Percentiles rank a stretch among this genome's conserved stretches.
phyloP scores from a whole-genome alignment of 2,329 filamentous ascomycete genomes.

The Hymenoscyphus salicellus region DNA sequence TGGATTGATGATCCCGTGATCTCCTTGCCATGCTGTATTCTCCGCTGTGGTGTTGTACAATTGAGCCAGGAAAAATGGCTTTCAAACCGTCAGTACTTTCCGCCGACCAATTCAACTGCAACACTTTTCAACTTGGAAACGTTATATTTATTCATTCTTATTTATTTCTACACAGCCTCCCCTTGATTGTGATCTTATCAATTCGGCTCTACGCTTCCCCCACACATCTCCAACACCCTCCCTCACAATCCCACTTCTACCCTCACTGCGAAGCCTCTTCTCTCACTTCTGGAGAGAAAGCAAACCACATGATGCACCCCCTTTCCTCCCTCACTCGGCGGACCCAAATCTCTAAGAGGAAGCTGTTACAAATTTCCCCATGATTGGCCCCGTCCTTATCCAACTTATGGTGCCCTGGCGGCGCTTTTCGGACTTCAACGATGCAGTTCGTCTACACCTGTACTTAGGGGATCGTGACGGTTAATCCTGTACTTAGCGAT shows the following conservation, averaged over 20 bases:
- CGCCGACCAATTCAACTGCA: background rate
- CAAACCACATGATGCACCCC: background rate
- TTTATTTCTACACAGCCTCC: background rate
- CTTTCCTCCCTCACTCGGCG: background rate
- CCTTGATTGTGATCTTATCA: background rate
- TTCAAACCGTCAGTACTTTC: background rate
- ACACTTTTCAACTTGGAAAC: background rate
- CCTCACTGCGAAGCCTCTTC: background rate
- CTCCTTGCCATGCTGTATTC: background rate
- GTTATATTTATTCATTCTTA: background rate
- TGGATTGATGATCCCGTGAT: background rate
- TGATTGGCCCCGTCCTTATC: constrained; percentile 26
- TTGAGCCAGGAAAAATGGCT: background rate
- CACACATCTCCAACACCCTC: background rate
- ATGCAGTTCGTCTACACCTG: constrained; percentile 17
- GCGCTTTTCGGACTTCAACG: constrained; percentile 10
- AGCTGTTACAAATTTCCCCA: constrained; percentile 21
- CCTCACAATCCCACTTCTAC: background rate
- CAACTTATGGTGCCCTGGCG: constrained; percentile 15
- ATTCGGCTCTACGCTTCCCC: background rate
- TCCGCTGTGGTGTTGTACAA: background rate
- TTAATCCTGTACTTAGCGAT: constrained; percentile 30
- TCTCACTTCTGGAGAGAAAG: background rate
- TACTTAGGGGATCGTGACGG: constrained; percentile 23
- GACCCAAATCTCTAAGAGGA: constrained; percentile 3